Evolutionary conservation across 768 basidiomycete species (phyloP).

Genomic region (Leucosporidium yakuticum): DNA sequence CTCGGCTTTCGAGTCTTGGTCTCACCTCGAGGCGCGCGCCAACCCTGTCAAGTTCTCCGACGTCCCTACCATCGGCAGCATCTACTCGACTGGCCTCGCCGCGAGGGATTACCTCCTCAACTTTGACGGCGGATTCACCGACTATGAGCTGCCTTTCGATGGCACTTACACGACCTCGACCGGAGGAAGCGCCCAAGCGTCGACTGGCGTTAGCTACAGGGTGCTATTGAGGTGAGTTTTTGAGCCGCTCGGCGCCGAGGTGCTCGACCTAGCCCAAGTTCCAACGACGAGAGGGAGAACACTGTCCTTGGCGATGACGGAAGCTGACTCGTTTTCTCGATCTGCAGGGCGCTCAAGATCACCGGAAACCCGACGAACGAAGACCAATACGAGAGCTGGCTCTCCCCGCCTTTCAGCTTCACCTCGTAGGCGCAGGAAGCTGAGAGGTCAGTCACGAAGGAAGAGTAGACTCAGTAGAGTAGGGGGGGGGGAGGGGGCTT

Average conservation of each 20-base stretch:
- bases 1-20: neutral
- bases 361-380: conserved; percentile 17
- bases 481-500: no score
- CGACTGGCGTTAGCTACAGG: conserved; percentile 48
- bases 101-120: conserved; percentile 29
- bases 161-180: conserved; percentile 40
- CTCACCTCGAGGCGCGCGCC: neutral
- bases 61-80: conserved; percentile 43
- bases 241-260: no score
- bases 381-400: conserved; percentile 26
- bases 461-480: no score
- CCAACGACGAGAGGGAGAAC: no score
- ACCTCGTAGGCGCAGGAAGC: no score
- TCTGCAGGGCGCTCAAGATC: conserved; percentile 21
- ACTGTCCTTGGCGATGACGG: no score
- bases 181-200: conserved; percentile 32
- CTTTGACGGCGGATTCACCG: conserved; percentile 9
- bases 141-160: conserved; percentile 13
- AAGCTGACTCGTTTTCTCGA: neutral
- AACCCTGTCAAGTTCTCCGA: conserved; percentile 14
- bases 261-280: no score
- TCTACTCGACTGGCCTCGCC: conserved; percentile 37
- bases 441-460: no score
- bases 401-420: conserved; percentile 15
- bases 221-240: conserved; percentile 11